phyloP scores from a whole-genome alignment of 441 rosid species.

The Arabidopsis hybrid region DNA sequence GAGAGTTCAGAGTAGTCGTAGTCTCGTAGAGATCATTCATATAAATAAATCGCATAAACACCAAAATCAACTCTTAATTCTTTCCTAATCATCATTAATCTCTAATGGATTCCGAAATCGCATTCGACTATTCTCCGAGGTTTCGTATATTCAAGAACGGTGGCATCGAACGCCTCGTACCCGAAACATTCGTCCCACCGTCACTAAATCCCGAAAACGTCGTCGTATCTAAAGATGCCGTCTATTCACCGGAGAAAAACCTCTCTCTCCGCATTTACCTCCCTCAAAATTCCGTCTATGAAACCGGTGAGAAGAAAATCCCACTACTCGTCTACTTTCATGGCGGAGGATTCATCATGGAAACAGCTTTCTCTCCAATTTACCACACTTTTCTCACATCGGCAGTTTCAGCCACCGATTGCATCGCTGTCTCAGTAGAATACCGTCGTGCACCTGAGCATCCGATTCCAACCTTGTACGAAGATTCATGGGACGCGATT shows the following conservation, averaged over 20 bases:
- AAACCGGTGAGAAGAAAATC: constrained; percentile 36
- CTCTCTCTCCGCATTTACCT: constrained; percentile 53
- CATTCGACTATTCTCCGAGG: constrained; percentile 23
- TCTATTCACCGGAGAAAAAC: constrained; percentile 42
- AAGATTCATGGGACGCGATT: constrained; percentile 52
- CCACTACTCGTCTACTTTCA: constrained; percentile 65
- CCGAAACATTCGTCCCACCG: constrained; percentile 47
- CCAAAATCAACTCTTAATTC: not conserved
- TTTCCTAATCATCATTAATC: not conserved
- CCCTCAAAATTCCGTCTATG: constrained; percentile 30
- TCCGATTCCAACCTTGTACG: constrained; percentile 47
- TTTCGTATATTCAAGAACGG: constrained; percentile 52
- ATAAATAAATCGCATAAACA: not conserved
- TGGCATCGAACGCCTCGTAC: constrained; percentile 46
- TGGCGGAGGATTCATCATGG: constrained; percentile 61
- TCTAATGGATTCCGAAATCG: constrained; percentile 18
- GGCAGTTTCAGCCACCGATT: constrained; percentile 40
- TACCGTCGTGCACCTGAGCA: constrained; percentile 53
- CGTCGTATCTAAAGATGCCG: constrained; percentile 57
- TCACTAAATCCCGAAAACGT: constrained; percentile 47
- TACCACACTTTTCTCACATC: constrained; percentile 46
- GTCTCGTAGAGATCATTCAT: not conserved
- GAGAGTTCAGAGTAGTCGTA: not conserved
- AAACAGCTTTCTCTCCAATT: constrained; percentile 44
- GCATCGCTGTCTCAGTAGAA: constrained; percentile 52